Base-by-base conservation (phyloP, 2,329 filamentous ascomycete species). In the Rhynchosporium agropyri region DNA sequence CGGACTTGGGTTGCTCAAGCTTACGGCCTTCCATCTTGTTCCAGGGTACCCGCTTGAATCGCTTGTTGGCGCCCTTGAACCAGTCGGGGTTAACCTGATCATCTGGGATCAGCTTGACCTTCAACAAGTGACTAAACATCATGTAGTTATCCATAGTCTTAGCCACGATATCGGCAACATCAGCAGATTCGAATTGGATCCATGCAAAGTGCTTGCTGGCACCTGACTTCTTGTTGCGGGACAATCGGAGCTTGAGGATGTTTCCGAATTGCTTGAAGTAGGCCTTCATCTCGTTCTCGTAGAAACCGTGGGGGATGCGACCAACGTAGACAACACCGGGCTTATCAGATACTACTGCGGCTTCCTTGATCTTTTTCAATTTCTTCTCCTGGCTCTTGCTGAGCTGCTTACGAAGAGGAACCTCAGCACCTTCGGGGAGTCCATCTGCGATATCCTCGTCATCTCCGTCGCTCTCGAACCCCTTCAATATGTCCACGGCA, bases 131-230 rank as follows among this genome's bases (percentile, higher is more conserved):
- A 5, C 92, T 91, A 76, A 97, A 98, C 74, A 99, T 84, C 45
- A 98, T 86, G 78, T 99, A 99, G 79, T 93, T 96, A 81, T 97
- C 87, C 95, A 99, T 99, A 28, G 95, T 97, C 79, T 92, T 91
- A 56, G 91, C 89, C 36, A 96, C 94, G 70, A 98, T 92, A 72
- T 91, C 89, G 45, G 95, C 94, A n/a, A 92, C 90, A 62, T 92
- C 88, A 40, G 82, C 79, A 6, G 84, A 85, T 2, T 79, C 79
- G 73, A 99, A 99, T 78, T 99, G 92, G 73, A 99, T 84, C 77
- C 97, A 99, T 38, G 92, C 95, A 74, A 90, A 96, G 81, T 98
- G 95, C 81, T 95, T 96, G 75, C 90, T 92, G 63, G 87, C 86
- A 61, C 95, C 95, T 0, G 93, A 98, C 76, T 89, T 89, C 78